Percentiles rank a stretch among this genome's conserved stretches.
Evolutionary conservation across 2,329 filamentous ascomycete species (phyloP).

Genomic region (Ceratocystis harringtonii): DNA sequence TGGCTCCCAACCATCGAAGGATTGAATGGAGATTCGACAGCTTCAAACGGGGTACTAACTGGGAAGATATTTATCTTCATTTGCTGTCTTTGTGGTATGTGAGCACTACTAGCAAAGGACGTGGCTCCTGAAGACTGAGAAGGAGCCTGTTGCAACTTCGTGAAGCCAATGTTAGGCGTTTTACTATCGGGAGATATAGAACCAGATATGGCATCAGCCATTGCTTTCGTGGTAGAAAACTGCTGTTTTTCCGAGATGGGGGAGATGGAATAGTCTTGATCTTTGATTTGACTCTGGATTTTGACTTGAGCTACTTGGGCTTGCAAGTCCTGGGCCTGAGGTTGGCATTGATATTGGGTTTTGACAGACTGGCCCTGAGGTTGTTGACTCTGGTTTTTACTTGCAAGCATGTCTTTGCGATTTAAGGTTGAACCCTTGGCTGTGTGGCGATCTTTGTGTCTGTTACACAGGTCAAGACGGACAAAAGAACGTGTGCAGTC

Average conservation of each 20-base stretch:
- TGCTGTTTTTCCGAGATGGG: constrained; percentile 25
- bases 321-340: not conserved
- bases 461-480: constrained; percentile 78
- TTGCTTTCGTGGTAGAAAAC: not conserved
- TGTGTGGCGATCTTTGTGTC: constrained; percentile 67
- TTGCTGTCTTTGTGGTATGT: constrained; percentile 6
- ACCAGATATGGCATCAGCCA: not conserved
- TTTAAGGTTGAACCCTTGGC: constrained; percentile 64
- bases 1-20: constrained; percentile 3
- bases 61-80: constrained; percentile 18
- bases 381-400: constrained; percentile 21
- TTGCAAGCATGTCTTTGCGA: constrained; percentile 42
- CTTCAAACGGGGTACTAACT: constrained; percentile 13
- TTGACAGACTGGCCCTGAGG: not conserved
- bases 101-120: not conserved
- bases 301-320: constrained; percentile 26
- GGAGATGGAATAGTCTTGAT: constrained; percentile 23
- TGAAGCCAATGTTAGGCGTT: constrained; percentile 30
- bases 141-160: constrained; percentile 22
- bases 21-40: constrained; percentile 15
- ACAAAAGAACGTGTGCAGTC: constrained; percentile 86
- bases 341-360: not conserved
- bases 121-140: not conserved
- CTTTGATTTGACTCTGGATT: constrained; percentile 30
- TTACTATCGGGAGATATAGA: constrained; percentile 36